A percentile compares a stretch with the other conserved stretches of the same genome.
Conservation (phyloP, 768 basidiomycete species). For the Mycena sanguinolenta region DNA sequence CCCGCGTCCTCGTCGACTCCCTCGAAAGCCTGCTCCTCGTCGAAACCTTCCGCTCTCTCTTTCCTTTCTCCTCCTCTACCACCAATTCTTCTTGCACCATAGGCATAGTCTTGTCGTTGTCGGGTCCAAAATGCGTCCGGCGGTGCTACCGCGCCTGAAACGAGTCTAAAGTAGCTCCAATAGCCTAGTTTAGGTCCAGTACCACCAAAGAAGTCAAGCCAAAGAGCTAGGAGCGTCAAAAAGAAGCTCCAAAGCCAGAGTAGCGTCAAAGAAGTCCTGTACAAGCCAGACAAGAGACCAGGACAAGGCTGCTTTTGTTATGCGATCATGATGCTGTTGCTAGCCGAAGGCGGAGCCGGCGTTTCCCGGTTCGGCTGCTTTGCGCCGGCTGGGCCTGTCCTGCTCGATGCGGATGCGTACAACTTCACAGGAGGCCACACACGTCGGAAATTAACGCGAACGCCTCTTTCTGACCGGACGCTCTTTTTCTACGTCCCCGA, state of each 20-base stretch:
- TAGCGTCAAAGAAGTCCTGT: neutral
- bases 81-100: constrained; percentile 2
- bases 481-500: too few species aligned
- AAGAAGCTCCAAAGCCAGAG: neutral
- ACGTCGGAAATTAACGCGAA: neutral
- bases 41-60: neutral
- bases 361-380: neutral
- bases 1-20: neutral
- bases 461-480: neutral
- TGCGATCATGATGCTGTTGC: neutral
- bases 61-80: neutral
- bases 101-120: neutral
- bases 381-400: neutral
- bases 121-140: neutral
- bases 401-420: neutral
- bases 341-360: neutral
- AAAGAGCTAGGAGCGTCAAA: neutral
- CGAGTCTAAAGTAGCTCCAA: neutral
- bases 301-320: neutral
- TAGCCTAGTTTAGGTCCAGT: neutral
- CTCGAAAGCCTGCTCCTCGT: neutral
- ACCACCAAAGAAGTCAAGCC: neutral
- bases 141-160: neutral
- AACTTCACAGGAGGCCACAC: neutral
- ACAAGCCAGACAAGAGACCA: neutral